phyloP scores from a whole-genome alignment of 331 rosid genomes.

The Malus hybrid region DNA sequence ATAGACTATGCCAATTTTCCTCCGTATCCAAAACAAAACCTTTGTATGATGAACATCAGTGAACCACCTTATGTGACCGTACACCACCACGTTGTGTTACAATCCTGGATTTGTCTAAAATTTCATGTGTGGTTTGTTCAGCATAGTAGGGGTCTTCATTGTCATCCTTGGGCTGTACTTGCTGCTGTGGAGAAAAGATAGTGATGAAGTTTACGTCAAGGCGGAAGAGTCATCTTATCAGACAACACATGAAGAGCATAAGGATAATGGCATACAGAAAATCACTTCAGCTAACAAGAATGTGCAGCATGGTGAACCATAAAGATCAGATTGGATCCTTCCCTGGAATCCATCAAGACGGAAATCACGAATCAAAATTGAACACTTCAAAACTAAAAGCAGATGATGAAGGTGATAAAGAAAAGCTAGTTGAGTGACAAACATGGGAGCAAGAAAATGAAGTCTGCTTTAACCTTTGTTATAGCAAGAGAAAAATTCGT shows the following conservation, averaged over 20 bases:
- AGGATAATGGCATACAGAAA: slow-evolving; percentile 12
- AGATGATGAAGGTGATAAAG: neutral
- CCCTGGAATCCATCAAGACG: neutral
- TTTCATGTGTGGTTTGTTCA: neutral
- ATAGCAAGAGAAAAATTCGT: too few species aligned
- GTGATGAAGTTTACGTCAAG: slow-evolving; percentile 11
- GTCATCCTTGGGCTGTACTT: slow-evolving; percentile 13
- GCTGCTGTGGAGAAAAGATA: slow-evolving; percentile 10
- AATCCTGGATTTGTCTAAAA: neutral
- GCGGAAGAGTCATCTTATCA: slow-evolving; percentile 16
- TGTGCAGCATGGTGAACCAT: slow-evolving; percentile 8
- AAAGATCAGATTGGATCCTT: neutral
- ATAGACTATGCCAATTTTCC: neutral
- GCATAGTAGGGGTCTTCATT: slow-evolving; percentile 6
- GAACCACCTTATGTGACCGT: neutral
- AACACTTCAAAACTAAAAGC: neutral
- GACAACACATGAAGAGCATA: slow-evolving; percentile 20
- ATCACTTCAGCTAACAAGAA: slow-evolving; percentile 4
- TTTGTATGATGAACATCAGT: neutral
- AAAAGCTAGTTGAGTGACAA: neutral
- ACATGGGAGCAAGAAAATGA: neutral
- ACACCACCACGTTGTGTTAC: too few species aligned
- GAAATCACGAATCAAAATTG: neutral
- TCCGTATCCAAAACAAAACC: neutral
- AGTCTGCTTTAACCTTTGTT: neutral